Conservation (phyloP, 164 flowering plant species). For the Platanus orientalis region DNA sequence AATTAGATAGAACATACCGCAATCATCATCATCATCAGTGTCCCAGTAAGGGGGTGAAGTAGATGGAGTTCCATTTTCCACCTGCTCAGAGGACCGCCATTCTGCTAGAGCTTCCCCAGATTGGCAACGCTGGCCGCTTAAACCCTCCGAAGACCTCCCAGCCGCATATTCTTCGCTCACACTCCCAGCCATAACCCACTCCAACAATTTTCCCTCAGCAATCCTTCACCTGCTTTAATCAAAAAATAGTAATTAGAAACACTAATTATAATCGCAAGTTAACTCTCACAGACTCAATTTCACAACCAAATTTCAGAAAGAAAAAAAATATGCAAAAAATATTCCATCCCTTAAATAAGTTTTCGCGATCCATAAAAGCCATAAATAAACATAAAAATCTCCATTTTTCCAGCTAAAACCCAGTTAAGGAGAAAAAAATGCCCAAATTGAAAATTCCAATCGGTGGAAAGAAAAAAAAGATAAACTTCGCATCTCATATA, state of each 20-base stretch:
- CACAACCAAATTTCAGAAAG: background rate
- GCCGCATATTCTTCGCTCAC: conserved; percentile 45
- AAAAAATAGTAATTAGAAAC: background rate
- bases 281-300: background rate
- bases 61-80: conserved; percentile 59
- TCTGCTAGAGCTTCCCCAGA: conserved; percentile 62
- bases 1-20: conserved; percentile 24
- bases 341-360: background rate
- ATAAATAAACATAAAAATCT: too few relatives aligned
- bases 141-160: conserved; percentile 49
- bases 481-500: background rate
- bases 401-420: background rate
- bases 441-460: background rate
- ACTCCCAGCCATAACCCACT: conserved; percentile 39
- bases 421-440: background rate
- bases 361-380: too few relatives aligned
- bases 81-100: conserved; percentile 73
- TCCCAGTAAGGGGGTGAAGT: conserved; percentile 75
- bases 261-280: too few relatives aligned
- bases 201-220: background rate
- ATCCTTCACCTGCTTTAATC: background rate
- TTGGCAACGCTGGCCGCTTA: conserved; percentile 44
- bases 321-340: background rate
- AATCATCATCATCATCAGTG: conserved; percentile 50
- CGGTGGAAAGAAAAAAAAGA: background rate